Conservation (phyloP, 2,329 filamentous ascomycete species). For the Colletotrichum sp. region DNA sequence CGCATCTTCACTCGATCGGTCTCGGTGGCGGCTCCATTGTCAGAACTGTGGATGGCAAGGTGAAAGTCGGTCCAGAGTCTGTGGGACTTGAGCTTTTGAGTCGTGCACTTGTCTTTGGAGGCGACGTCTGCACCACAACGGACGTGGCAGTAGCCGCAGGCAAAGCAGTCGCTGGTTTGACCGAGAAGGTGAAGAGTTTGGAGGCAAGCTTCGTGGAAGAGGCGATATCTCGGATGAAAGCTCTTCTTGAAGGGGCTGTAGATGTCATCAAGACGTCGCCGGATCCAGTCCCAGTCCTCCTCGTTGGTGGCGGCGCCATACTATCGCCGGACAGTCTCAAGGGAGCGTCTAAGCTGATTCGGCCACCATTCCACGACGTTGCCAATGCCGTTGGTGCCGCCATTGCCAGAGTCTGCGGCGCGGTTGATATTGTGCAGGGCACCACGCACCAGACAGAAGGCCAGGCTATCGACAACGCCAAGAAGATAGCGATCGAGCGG, state of each 20-base stretch:
- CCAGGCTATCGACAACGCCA: conserved; percentile 25
- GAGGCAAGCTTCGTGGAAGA: conserved; percentile 30
- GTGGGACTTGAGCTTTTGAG: conserved; percentile 52
- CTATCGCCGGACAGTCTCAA: conserved; percentile 59
- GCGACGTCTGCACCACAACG: conserved; percentile 51
- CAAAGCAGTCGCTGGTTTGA: conserved; percentile 51
- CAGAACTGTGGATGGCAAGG: conserved; percentile 28
- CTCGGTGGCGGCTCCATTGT: conserved; percentile 48
- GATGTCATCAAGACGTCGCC: conserved; percentile 30
- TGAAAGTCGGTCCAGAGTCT: conserved; percentile 53
- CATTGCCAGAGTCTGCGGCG: conserved; percentile 62
- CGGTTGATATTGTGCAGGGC: conserved; percentile 42
- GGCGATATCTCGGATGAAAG: conserved; percentile 20
- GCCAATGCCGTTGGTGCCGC: conserved; percentile 71
- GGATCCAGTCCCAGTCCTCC: conserved; percentile 38
- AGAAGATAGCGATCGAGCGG: conserved; percentile 22
- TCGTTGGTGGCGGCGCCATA: conserved; percentile 68
- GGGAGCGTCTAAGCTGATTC: conserved; percentile 61
- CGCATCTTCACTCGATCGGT: conserved; percentile 14
- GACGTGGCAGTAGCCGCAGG: conserved; percentile 50
- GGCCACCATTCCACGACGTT: conserved; percentile 61
- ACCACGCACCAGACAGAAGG: conserved; percentile 23
- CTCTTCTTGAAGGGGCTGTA: conserved; percentile 26
- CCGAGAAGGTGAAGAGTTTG: conserved; percentile 24
- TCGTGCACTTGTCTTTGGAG: conserved; percentile 52